A percentile compares a stretch with the other conserved stretches of the same genome.
Evolutionary conservation across 257 asterid species (phyloP).

Genomic region (Capsicum baccatum): DNA sequence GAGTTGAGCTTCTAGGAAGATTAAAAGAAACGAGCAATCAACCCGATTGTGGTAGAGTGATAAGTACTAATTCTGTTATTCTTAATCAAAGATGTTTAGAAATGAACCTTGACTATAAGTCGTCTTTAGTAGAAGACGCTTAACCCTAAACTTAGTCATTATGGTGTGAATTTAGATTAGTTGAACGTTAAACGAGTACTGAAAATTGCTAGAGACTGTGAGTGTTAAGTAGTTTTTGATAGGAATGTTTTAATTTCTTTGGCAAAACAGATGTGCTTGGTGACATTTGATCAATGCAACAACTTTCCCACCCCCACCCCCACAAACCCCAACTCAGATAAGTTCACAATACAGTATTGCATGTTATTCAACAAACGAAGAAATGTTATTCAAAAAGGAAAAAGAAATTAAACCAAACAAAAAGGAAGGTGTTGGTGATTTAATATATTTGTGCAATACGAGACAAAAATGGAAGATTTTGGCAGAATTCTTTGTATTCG

Average conservation of each 20-base stretch:
- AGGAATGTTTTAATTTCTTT: not conserved
- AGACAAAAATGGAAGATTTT: slow-evolving; percentile 22
- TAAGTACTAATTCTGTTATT: not conserved
- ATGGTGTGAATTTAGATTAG: not conserved
- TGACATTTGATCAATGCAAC: not conserved
- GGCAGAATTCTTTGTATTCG: slow-evolving; percentile 5
- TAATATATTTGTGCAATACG: slow-evolving; percentile 11
- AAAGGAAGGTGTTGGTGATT: not conserved
- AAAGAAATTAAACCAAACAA: not conserved
- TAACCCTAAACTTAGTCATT: not conserved
- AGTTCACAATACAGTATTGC: not conserved
- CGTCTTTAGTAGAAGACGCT: too few species aligned
- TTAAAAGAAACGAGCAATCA: not conserved
- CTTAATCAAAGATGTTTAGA: not conserved
- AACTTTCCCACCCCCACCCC: not conserved
- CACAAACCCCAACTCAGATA: not conserved
- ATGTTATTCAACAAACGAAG: not conserved
- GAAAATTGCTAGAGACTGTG: not conserved
- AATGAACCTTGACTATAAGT: not conserved
- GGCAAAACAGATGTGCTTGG: slow-evolving; percentile 1
- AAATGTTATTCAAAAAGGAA: not conserved
- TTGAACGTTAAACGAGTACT: not conserved
- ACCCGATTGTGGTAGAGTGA: not conserved
- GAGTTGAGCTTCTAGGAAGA: not conserved
- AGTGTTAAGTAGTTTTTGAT: not conserved